Evolutionary conservation across 2,329 filamentous ascomycete genomes (phyloP).

Genomic region (Aureobasidium musti): DNA sequence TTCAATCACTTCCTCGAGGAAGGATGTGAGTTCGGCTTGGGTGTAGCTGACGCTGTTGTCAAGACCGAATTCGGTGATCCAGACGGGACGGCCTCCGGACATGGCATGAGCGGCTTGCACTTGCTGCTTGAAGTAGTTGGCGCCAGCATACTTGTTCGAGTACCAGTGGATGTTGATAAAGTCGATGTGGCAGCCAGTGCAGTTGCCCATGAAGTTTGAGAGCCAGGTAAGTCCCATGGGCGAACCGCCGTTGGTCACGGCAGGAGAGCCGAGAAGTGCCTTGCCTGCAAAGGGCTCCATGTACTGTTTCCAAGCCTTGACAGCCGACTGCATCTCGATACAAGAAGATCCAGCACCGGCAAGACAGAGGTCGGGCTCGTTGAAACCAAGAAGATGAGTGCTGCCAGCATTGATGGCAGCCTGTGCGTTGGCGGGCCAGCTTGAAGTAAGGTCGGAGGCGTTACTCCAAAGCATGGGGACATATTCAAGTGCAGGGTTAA

Average conservation of each 20-base stretch:
- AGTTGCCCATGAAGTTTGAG: constrained; percentile 53
- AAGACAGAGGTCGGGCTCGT: constrained; percentile 63
- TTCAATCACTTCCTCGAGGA: constrained; percentile 51
- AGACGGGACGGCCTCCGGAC: constrained; percentile 34
- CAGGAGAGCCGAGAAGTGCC: constrained; percentile 56
- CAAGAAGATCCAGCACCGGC: constrained; percentile 55
- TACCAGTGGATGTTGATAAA: constrained; percentile 67
- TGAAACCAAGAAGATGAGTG: constrained; percentile 63
- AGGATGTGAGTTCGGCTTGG: constrained; percentile 46
- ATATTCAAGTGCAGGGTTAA: constrained; percentile 35
- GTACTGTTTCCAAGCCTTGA: constrained; percentile 53
- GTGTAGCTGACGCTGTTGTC: constrained; percentile 37
- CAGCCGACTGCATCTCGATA: constrained; percentile 53
- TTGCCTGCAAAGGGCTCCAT: constrained; percentile 57
- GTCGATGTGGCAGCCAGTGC: constrained; percentile 57
- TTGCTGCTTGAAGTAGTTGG: constrained; percentile 50
- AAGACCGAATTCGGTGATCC: constrained; percentile 63
- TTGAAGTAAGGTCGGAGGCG: constrained; percentile 31
- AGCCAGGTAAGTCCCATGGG: constrained; percentile 57
- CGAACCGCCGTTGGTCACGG: constrained; percentile 60
- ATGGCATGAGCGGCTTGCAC: constrained; percentile 32
- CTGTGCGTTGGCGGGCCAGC: constrained; percentile 34
- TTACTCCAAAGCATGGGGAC: constrained; percentile 37
- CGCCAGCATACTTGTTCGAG: constrained; percentile 39
- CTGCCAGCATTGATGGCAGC: constrained; percentile 38